Percentiles rank a stretch among this genome's conserved stretches.
Evolutionary conservation across 2,329 filamentous ascomycete species (phyloP).

Genomic region (Diaporthe sp.): DNA sequence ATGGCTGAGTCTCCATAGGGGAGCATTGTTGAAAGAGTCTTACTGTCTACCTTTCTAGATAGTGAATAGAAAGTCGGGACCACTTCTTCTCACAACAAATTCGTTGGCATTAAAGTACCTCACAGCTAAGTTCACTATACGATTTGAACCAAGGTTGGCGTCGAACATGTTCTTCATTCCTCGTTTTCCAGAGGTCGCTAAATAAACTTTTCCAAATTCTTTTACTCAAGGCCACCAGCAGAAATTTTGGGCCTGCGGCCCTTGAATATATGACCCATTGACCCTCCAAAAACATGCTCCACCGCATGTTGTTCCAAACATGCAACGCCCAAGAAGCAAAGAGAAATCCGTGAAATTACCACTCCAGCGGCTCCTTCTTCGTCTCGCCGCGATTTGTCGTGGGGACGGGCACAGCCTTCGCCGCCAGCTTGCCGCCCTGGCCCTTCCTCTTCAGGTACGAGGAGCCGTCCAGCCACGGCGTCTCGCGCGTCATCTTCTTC

Average conservation of each 20-base stretch:
- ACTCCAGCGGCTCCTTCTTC: conserved; percentile 88
- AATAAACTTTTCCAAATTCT: conserved; percentile 14
- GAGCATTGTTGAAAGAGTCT: no score
- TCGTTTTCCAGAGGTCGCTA: conserved; percentile 29
- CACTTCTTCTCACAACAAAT: no score
- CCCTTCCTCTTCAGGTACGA: conserved; percentile 79
- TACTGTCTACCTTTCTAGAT: background rate
- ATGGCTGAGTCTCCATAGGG: no score
- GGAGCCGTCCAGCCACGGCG: conserved; percentile 91
- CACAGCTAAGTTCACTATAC: background rate
- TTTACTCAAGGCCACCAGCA: conserved; percentile 12
- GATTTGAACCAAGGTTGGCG: background rate
- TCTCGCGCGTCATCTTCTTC: conserved; percentile 79
- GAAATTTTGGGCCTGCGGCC: background rate
- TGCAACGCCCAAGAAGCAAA: conserved; percentile 25
- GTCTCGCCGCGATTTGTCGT: conserved; percentile 91
- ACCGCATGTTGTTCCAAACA: conserved; percentile 24
- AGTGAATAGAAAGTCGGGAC: background rate
- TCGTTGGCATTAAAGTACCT: background rate
- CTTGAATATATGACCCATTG: background rate
- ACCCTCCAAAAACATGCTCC: conserved; percentile 12
- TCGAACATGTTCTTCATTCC: conserved; percentile 24
- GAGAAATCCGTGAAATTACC: conserved; percentile 65
- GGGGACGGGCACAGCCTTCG: conserved; percentile 78
- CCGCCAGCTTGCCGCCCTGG: conserved; percentile 67